Evolutionary conservation across 768 basidiomycete species (phyloP).

Genomic region (Dioszegia aurantiaca): DNA sequence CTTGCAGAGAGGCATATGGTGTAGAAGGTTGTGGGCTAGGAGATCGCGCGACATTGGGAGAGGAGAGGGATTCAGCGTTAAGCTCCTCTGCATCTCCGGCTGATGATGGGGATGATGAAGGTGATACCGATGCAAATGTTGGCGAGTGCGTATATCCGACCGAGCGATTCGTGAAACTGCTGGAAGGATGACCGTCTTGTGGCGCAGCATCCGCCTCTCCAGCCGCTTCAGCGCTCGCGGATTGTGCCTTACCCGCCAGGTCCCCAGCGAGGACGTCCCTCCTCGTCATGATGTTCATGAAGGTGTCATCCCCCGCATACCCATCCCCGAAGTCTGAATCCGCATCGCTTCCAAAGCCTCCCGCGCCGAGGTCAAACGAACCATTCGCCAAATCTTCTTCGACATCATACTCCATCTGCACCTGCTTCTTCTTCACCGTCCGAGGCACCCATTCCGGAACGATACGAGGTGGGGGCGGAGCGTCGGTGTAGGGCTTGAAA

Average conservation of each 20-base stretch:
- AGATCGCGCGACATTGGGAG: neutral
- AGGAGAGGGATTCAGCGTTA: neutral
- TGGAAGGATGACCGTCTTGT: neutral
- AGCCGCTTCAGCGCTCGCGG: neutral
- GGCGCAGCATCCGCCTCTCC: neutral
- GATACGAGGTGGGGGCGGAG: neutral
- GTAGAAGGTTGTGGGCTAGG: neutral
- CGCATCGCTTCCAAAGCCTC: slow-evolving; percentile 5
- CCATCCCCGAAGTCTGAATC: slow-evolving; percentile 7
- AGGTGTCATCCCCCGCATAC: slow-evolving; percentile 9
- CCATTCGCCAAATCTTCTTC: neutral
- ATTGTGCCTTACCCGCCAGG: neutral
- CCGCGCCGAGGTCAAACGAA: neutral
- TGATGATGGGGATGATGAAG: too few species aligned
- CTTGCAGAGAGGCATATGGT: too few species aligned
- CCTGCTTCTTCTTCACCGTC: slow-evolving; percentile 12
- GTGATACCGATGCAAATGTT: too few species aligned
- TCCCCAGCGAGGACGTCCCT: neutral
- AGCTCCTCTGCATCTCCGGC: too few species aligned
- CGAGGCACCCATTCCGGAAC: slow-evolving; percentile 13
- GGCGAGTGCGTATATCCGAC: too few species aligned
- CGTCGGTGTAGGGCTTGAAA: slow-evolving; percentile 5
- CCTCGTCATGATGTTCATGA: slow-evolving; percentile 7
- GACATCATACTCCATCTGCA: neutral
- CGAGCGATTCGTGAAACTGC: too few species aligned